Evolutionary conservation across 140 eudicot genomes (phyloP).

Genomic region (Flaveria floridana): DNA sequence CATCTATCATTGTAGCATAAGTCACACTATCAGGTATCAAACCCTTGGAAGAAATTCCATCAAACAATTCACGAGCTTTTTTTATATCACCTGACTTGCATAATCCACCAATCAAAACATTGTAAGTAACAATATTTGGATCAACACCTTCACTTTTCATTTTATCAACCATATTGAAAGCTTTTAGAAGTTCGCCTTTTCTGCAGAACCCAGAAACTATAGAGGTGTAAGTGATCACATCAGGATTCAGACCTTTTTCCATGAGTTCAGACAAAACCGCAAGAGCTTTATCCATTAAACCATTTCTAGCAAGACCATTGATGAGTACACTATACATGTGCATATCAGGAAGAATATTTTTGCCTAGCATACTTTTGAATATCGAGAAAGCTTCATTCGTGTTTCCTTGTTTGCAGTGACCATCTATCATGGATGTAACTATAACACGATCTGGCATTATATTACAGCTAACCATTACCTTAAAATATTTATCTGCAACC

Average conservation of each 20-base stretch:
- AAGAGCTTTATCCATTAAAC: slow-evolving; percentile 57
- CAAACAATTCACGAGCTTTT: slow-evolving; percentile 61
- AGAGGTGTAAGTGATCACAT: slow-evolving; percentile 66
- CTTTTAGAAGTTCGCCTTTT: slow-evolving; percentile 55
- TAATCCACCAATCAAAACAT: slow-evolving; percentile 66
- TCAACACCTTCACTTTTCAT: slow-evolving; percentile 59
- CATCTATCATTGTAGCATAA: slow-evolving; percentile 74
- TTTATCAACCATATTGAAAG: slow-evolving; percentile 50
- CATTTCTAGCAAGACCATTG: slow-evolving; percentile 60
- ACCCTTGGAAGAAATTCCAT: slow-evolving; percentile 49
- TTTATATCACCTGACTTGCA: slow-evolving; percentile 59
- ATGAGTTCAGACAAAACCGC: slow-evolving; percentile 49
- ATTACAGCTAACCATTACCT: slow-evolving; percentile 59
- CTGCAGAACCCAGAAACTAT: slow-evolving; percentile 72
- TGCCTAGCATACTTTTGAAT: slow-evolving; percentile 54
- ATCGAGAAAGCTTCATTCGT: slow-evolving; percentile 50
- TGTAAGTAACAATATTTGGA: slow-evolving; percentile 76
- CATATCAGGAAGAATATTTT: slow-evolving; percentile 52
- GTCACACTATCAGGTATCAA: slow-evolving; percentile 61
- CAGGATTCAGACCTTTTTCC: slow-evolving; percentile 58
- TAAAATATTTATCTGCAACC: slow-evolving; percentile 55
- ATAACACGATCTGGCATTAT: slow-evolving; percentile 56
- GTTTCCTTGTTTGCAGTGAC: slow-evolving; percentile 68
- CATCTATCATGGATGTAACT: slow-evolving; percentile 67
- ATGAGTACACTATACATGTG: slow-evolving; percentile 64